Percentiles rank a stretch among this genome's conserved stretches.
Conservation (phyloP, 306 rosid species). For the Ammopiptanthus mongolicus region DNA sequence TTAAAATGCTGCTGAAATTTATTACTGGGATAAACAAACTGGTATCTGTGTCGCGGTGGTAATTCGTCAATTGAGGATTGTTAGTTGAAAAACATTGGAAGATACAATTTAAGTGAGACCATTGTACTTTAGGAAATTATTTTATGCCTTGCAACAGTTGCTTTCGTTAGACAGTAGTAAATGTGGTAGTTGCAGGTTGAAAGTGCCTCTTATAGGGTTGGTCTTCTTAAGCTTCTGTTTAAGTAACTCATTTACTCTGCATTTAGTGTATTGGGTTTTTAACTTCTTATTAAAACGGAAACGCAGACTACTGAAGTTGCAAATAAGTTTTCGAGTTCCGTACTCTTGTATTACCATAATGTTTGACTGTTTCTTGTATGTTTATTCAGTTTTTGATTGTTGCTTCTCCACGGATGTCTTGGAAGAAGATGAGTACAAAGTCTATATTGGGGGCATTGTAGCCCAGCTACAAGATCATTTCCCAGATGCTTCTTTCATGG, state of each 20-base stretch:
- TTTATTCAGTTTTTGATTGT: conserved; percentile 84
- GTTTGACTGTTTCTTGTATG: conserved; percentile 11
- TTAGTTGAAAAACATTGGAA: conserved; percentile 9
- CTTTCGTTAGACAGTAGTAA: conserved; percentile 4
- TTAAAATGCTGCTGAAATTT: background rate
- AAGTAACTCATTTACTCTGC: background rate
- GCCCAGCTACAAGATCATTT: conserved; percentile 84
- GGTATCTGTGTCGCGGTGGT: background rate
- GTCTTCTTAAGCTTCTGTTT: background rate
- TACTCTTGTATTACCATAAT: background rate
- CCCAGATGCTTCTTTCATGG: conserved; percentile 96
- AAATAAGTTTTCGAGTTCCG: conserved; percentile 1
- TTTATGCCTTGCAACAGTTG: background rate
- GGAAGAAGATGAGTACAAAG: conserved; percentile 89
- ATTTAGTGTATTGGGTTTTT: conserved; percentile 3
- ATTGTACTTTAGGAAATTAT: background rate
- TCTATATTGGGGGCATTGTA: conserved; percentile 77
- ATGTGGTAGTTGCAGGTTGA: conserved; percentile 1
- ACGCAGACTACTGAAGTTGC: background rate
- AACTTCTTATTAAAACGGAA: background rate
- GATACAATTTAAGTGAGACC: conserved; percentile 7
- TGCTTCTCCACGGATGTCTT: conserved; percentile 91
- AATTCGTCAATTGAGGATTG: conserved; percentile 10
- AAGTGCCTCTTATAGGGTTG: background rate
- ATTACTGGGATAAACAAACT: background rate